Conservation (phyloP, 2,329 filamentous ascomycete genomes). For the Neonectria ditissima region DNA sequence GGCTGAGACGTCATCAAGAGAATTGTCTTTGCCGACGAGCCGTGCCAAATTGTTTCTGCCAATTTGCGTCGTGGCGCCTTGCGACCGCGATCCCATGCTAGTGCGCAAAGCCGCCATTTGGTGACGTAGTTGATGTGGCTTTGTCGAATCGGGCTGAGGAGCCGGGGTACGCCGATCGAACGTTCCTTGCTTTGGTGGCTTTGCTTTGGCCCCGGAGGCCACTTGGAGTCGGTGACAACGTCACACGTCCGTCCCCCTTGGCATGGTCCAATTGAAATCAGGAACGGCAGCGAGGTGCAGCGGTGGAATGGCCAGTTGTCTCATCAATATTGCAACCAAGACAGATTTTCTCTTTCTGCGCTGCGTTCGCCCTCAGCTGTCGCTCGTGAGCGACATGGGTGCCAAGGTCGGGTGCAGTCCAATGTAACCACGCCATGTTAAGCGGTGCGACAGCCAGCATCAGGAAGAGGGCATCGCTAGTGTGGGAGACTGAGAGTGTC, state of each 20-base stretch:
- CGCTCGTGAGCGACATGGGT: constrained; percentile 4
- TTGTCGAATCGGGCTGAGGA: constrained; percentile 41
- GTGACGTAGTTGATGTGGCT: constrained; percentile 44
- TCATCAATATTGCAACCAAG: constrained; percentile 18
- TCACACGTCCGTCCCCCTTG: constrained; percentile 38
- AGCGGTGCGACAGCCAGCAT: not conserved
- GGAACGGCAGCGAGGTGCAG: constrained; percentile 12
- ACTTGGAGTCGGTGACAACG: constrained; percentile 28
- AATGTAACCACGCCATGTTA: not conserved
- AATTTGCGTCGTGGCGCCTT: constrained; percentile 33
- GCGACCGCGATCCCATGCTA: constrained; percentile 31
- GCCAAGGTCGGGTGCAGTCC: constrained; percentile 1
- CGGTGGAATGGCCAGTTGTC: constrained; percentile 26
- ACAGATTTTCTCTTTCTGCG: constrained; percentile 10
- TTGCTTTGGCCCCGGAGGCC: constrained; percentile 37
- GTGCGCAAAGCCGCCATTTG: constrained; percentile 30
- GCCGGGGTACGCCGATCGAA: constrained; percentile 32
- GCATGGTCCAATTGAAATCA: constrained; percentile 27
- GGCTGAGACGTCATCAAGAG: constrained; percentile 42
- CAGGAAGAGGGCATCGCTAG: not conserved
- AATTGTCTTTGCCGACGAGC: constrained; percentile 29
- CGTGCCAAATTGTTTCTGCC: constrained; percentile 20
- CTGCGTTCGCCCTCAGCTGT: constrained; percentile 13
- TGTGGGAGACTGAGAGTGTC: not conserved
- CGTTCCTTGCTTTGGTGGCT: constrained; percentile 42